Evolutionary conservation across 441 rosid genomes (phyloP).

Genomic region (Populus hybrid): DNA sequence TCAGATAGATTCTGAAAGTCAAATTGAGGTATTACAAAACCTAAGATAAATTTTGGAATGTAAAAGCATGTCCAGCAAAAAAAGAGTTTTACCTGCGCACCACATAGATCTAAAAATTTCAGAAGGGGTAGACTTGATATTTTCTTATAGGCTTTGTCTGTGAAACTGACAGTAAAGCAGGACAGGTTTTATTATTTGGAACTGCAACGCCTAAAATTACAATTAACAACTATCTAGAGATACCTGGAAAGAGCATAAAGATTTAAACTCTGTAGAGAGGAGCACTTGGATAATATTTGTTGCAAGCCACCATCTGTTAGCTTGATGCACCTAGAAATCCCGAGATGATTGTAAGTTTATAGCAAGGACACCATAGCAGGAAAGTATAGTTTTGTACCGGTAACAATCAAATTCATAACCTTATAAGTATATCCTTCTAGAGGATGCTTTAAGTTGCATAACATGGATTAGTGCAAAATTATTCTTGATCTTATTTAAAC

Average conservation of each 20-base stretch:
- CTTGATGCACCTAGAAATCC: conserved; percentile 67
- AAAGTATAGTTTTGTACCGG: conserved; percentile 4
- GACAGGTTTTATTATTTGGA: conserved; percentile 18
- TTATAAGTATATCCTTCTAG: not conserved
- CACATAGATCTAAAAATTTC: conserved; percentile 82
- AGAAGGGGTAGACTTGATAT: conserved; percentile 58
- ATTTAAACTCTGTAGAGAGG: conserved; percentile 58
- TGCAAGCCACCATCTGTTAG: conserved; percentile 76
- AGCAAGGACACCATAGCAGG: not conserved
- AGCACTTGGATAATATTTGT: conserved; percentile 60
- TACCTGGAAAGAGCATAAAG: conserved; percentile 91
- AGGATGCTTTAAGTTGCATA: not conserved
- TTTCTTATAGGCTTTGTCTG: conserved; percentile 71
- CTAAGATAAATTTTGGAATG: not conserved
- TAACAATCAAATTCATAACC: conserved; percentile 2
- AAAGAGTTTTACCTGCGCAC: conserved; percentile 69
- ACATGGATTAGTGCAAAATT: not conserved
- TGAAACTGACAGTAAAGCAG: conserved; percentile 50
- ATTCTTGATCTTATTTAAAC: not conserved
- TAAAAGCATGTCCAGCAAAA: conserved; percentile 17
- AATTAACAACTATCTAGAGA: conserved; percentile 10
- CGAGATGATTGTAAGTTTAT: conserved; percentile 11
- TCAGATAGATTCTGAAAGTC: conserved; percentile 72
- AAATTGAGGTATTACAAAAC: conserved; percentile 20
- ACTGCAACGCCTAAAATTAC: conserved; percentile 10